Percentiles rank a stretch among this genome's conserved stretches.
Evolutionary conservation across 176 grass and related monocot species (phyloP).

Genomic region (Cenchrus americanus): DNA sequence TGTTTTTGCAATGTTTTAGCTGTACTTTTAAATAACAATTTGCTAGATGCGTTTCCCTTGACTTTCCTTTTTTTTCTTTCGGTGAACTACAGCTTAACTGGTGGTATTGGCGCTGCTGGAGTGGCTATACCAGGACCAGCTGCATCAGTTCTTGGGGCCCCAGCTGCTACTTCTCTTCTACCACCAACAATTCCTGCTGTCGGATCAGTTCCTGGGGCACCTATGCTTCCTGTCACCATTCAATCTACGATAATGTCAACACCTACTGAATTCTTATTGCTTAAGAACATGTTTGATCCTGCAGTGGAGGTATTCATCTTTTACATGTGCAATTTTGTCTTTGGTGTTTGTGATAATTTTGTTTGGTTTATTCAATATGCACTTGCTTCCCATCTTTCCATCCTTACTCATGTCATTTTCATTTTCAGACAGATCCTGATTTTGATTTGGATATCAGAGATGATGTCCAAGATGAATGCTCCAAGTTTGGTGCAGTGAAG

Average conservation of each 20-base stretch:
- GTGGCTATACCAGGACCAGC: conserved; percentile 51
- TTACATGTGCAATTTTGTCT: background rate
- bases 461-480: conserved; percentile 85
- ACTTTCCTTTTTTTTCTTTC: conserved; percentile 16
- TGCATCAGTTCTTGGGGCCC: conserved; percentile 63
- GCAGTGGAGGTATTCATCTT: conserved; percentile 63
- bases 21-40: background rate
- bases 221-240: conserved; percentile 62
- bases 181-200: conserved; percentile 59
- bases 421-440: conserved; percentile 75
- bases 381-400: background rate
- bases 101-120: conserved; percentile 64
- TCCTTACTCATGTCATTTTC: conserved; percentile 5
- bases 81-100: conserved; percentile 59
- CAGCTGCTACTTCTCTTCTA: conserved; percentile 46
- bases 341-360: background rate
- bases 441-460: conserved; percentile 94
- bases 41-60: background rate
- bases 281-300: conserved; percentile 99
- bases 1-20: background rate
- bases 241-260: conserved; percentile 44
- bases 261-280: conserved; percentile 80
- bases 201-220: conserved; percentile 52
- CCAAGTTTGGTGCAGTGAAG: conserved; percentile 72
- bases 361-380: conserved; percentile 4